phyloP scores from a whole-genome alignment of 1,284 basidiomycete genomes.

The Irpex rosettiformis region DNA sequence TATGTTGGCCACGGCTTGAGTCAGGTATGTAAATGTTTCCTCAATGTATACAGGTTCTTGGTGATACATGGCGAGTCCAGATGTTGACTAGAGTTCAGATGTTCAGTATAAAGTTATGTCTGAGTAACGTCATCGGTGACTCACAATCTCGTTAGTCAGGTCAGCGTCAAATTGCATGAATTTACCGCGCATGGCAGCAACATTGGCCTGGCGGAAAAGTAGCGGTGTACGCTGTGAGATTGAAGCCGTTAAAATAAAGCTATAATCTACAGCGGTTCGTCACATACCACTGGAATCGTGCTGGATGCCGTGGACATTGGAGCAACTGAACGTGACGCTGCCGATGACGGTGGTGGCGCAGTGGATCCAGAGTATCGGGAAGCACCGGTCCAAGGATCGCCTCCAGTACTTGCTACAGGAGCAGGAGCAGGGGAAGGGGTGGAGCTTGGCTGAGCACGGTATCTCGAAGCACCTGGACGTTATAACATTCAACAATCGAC shows the following conservation, averaged over 20 bases:
- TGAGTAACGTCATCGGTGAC: conserved; percentile 20
- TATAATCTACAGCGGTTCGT: conserved; percentile 5
- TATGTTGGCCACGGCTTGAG: conserved; percentile 37
- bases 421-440: conserved; percentile 20
- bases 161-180: conserved; percentile 78
- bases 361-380: conserved; percentile 51
- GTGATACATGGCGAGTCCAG: conserved; percentile 63
- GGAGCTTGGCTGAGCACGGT: conserved; percentile 23
- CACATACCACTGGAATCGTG: conserved; percentile 14
- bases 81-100: conserved; percentile 49
- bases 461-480: conserved; percentile 36
- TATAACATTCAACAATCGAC: not conserved
- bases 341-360: conserved; percentile 20
- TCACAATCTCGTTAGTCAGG: conserved; percentile 64
- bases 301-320: conserved; percentile 21
- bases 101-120: not conserved
- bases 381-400: conserved; percentile 73
- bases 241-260: conserved; percentile 50
- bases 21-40: conserved; percentile 65
- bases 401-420: conserved; percentile 15
- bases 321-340: conserved; percentile 19
- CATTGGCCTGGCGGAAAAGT: conserved; percentile 85
- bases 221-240: conserved; percentile 48
- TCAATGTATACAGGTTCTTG: conserved; percentile 64
- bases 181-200: conserved; percentile 84